These are phyloP conservation scores for Neurospora sp. DNA, from an alignment of 495 filamentous ascomycete genomes.

Conservation along the genomic window DNA sequence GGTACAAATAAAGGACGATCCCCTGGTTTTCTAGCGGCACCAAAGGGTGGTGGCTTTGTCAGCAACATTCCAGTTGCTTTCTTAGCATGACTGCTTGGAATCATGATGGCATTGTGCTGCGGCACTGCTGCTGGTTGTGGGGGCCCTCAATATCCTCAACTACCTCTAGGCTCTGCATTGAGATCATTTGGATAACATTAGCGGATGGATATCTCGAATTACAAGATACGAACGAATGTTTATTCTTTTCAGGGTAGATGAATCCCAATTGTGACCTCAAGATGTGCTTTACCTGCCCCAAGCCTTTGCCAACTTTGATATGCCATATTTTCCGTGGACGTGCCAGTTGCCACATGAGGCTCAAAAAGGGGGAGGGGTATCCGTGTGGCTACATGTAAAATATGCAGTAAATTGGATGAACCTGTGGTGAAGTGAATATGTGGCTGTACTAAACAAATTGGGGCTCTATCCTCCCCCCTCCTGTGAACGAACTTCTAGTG, in stretches of 20 bases:
- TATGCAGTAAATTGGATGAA: not conserved
- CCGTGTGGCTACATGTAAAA: not conserved
- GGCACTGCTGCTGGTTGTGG: not conserved
- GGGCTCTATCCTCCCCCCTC: not conserved
- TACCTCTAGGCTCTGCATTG: not conserved
- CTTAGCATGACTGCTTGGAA: not conserved
- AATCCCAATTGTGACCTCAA: not conserved
- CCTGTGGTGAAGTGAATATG: not conserved
- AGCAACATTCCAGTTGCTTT: not conserved
- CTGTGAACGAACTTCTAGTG: not conserved
- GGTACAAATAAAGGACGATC: not conserved
- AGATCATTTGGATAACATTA: not conserved
- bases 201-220: not conserved
- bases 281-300: not conserved
- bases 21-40: not conserved
- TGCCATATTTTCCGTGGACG: not conserved
- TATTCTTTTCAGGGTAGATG: not conserved
- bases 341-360: not conserved
- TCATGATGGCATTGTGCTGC: not conserved
- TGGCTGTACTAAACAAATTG: not conserved
- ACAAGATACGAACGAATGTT: not conserved
- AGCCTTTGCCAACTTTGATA: not conserved
- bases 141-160: too few species aligned
- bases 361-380: not conserved
- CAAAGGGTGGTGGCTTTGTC: not conserved